Evolutionary conservation across 2,329 filamentous ascomycete genomes (phyloP), one percentile per base, ranked within the genome.

Genomic region (Fusarium sp.): DNA sequence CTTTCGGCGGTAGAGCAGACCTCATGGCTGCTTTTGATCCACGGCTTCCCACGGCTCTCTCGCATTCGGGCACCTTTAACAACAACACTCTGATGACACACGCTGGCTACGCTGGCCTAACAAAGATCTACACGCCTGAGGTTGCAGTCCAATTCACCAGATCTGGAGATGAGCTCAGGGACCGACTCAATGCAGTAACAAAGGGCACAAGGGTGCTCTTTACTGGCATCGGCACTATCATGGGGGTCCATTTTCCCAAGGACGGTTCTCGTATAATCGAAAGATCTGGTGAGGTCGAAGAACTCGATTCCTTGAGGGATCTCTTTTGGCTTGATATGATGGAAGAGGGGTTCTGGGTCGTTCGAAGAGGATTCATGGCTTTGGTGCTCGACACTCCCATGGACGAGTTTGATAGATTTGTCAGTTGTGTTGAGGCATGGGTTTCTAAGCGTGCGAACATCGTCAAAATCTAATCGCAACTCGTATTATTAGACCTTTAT

Each of bases 1-100:
- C 89, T 0, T 92, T 94, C 76, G 91, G 91, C 2, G 91, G 91
- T 1, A 83, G 85, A 30, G 78, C 78, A 44, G 86, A 89, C 10
- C 85, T 93, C 69, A 92, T 93, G 89, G 79, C 80, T 1, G 77
- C 87, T 12, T 92, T 88, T 74, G 87, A 90, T 73, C 88, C 88
- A 15, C 78, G 85, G 17, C 77, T 79, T 2, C 66, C 79, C 4
- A 81, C 78, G 4, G 79, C 80, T 2, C 81, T 90, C 17, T 78
- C 83, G 0, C 90, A 92, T 74, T 88, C 90, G 0, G 90, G 90
- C 4, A 92, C 91, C 0, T 92, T 91, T 79, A 92, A 92, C 79
- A 93, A 93, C 77, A 93, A 93, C 78, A 81, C 81, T 1, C 80
- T 92, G 12, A 87, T 87, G 4, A 92, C 92, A 85, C 82, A 84